Base-by-base conservation (phyloP, 129 eudicot species). In the Mikania micrantha region DNA sequence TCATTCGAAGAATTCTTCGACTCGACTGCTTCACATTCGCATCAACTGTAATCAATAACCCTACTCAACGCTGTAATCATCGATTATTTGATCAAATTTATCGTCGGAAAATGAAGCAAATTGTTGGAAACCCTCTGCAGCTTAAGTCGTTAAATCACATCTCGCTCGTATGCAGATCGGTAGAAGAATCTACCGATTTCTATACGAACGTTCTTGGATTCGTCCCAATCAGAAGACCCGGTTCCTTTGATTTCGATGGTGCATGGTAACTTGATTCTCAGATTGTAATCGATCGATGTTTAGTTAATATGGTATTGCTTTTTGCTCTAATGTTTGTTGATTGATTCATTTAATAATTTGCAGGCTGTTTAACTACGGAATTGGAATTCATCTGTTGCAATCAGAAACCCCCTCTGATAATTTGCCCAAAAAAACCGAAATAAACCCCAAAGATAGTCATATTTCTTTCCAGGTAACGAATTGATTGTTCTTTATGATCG, bases 401-500 rank as follows among this genome's bases (percentile, higher is more conserved):
- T 74, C 95, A 7, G 90, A 81, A 47, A 69, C 77, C 15, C 88
- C 77, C 15, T 86, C 92, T 9, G 74, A 85, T 2, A 49, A 57
- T 1, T 29, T 79, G 84, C 77, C 65, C 1, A 83, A 85, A 77
- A 91, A 91, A 75, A 67, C 69, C 7, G 93, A 73, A 48, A 91
- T 91, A 70, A 87, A 91, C 76, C 97, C 97, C 25, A 91, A 90
- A 64, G 91, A 87, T 45, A 87, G 82, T 64, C 97, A 90, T 50
- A 90, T 90, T 24, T 90, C 97, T 1, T 90, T 90, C 70, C 97
- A 90, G 97, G 97, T 90, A 70, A 20, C 36, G 1, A 22, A 68
- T 7, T 31, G 3, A 5, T 38, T 7, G n/a, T 17, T 2, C 21
- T 31, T 1, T 29, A 7, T 1, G 19, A 17, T 24, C 13, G 0